Evolutionary conservation across 305 asterid species (phyloP), one percentile per base, ranked within the genome.

Genomic region (Ajuga reptans): DNA sequence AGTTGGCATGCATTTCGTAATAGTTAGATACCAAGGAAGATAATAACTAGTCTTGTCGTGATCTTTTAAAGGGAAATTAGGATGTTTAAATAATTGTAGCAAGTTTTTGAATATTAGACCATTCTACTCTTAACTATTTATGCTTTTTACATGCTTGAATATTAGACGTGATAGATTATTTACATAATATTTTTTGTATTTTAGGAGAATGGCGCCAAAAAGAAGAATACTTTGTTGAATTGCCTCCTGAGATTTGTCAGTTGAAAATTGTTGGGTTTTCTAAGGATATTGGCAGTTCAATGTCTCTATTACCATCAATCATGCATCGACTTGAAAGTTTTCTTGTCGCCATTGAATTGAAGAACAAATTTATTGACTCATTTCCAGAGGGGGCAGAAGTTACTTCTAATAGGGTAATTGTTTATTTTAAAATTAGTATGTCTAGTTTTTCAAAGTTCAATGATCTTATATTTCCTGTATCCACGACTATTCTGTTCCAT

Each of bases 221-320:
- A 76, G 86, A 74, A 80, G 99, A 94, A 79, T 91, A 94, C 83
- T 87, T 94, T 71, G 74, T 86, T 77, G 93, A 89, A 73, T 83
- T 94, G 70, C 96, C 98, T 71, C 96, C 99, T 1, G 99, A 89
- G 83, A 81, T 91, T 70, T 94, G 99, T 76, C 92, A 86, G 72
- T 80, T 91, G 84, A 94, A 91, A 86, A 80, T 94, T 62, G 69
- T 89, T 80, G 99, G 98, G 14, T 94, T 94, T 69, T 89, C 99
- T 16, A 94, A 87, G 81, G 99, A 89, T 67, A 83, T 94, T 74
- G 99, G 96, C 73, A 94, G 99, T 78, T 85, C 98, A 68, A 76
- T 91, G 79, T 91, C 97, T 49, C 78, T 94, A 73, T 83, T 94
- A 75, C 99, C 97, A 59, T 94, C 99, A 52, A 75, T 94, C 77